phyloP scores from a whole-genome alignment of 1,284 basidiomycete species.

The Leccinum subrobustum region DNA sequence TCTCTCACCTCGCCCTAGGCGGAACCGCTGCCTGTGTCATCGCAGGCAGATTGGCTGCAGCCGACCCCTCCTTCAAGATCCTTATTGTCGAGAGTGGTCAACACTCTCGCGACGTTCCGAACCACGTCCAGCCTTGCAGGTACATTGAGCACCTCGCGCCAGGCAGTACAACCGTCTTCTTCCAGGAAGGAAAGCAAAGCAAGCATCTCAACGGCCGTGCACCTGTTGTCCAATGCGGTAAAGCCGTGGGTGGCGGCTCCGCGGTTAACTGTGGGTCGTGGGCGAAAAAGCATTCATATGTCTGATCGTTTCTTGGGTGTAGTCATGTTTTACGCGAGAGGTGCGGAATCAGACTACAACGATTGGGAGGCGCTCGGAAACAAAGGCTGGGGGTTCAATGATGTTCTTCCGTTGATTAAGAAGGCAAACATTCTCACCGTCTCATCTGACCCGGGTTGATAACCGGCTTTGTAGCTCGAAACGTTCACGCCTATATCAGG shows the following conservation, averaged over 20 bases:
- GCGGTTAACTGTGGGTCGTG: constrained; percentile 49
- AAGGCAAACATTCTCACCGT: constrained; percentile 36
- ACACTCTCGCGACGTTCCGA: constrained; percentile 31
- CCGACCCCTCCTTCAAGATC: constrained; percentile 41
- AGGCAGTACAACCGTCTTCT: constrained; percentile 41
- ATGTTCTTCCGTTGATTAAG: constrained; percentile 49
- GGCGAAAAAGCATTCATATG: background rate
- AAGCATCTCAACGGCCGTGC: constrained; percentile 44
- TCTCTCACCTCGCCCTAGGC: constrained; percentile 13
- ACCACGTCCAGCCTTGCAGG: constrained; percentile 50
- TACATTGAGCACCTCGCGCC: constrained; percentile 41
- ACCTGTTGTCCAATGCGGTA: constrained; percentile 41
- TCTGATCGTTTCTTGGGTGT: background rate
- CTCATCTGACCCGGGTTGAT: background rate
- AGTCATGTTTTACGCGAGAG: constrained; percentile 57
- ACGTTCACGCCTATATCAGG: constrained; percentile 42
- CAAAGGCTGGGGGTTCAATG: constrained; percentile 49
- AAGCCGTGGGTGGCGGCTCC: constrained; percentile 59
- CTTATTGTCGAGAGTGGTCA: constrained; percentile 36
- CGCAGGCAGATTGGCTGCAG: constrained; percentile 16
- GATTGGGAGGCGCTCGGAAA: constrained; percentile 54
- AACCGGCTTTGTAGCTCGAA: constrained; percentile 40
- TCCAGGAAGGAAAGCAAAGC: constrained; percentile 43
- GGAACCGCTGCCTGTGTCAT: constrained; percentile 14
- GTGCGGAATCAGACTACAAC: constrained; percentile 55